Conservation (phyloP, 352 stramenopile species). For the Pythium rhizo-oryzae region DNA sequence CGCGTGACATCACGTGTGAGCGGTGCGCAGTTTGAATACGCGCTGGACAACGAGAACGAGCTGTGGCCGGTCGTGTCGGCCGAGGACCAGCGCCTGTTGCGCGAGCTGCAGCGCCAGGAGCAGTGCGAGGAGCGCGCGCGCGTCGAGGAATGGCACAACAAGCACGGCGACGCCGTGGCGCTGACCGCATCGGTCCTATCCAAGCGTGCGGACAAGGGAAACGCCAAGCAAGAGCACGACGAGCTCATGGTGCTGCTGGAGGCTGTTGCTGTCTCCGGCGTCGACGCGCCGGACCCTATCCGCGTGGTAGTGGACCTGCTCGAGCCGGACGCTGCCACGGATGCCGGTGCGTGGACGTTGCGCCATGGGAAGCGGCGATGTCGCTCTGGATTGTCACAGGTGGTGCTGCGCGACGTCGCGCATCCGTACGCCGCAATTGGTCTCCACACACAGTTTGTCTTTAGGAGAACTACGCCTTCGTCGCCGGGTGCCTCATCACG, state of each 20-base stretch:
- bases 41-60: constrained; percentile 62
- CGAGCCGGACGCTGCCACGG: neutral
- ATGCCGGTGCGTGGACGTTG: neutral
- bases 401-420: neutral
- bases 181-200: neutral
- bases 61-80: constrained; percentile 41
- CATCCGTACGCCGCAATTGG: constrained; percentile 8
- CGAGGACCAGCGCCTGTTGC: constrained; percentile 42
- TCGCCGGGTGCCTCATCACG: too few relatives aligned
- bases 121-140: constrained; percentile 36
- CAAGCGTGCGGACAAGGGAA: neutral
- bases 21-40: constrained; percentile 57
- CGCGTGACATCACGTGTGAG: constrained; percentile 31
- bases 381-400: constrained; percentile 6
- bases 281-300: constrained; percentile 2
- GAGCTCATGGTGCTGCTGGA: constrained; percentile 24
- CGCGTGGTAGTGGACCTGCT: constrained; percentile 13
- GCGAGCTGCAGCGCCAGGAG: constrained; percentile 51
- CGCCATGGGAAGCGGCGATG: neutral
- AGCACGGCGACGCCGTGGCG: constrained; percentile 4
- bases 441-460: constrained; percentile 11
- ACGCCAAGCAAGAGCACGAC: neutral
- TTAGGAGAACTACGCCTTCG: neutral
- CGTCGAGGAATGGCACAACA: constrained; percentile 37
- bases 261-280: constrained; percentile 9